Evolutionary conservation across 345 rosid genomes (phyloP).

Genomic region (Camelina laxa): DNA sequence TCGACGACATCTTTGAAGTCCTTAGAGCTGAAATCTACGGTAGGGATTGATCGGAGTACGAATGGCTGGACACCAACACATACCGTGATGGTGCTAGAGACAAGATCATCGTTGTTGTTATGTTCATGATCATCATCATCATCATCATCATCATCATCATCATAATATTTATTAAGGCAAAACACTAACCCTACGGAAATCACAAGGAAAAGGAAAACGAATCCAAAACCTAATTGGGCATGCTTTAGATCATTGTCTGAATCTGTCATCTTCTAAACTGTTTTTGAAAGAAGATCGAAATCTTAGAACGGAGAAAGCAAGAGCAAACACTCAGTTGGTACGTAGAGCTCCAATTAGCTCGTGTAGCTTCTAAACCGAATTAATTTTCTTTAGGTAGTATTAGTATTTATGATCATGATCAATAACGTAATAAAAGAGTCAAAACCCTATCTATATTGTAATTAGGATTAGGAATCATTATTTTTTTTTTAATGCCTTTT

Average conservation of each 20-base stretch:
- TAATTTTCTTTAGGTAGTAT: neutral
- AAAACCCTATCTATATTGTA: neutral
- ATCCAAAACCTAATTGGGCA: neutral
- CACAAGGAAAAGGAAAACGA: neutral
- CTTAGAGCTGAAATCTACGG: constrained; percentile 47
- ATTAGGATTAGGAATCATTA: neutral
- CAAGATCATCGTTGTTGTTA: constrained; percentile 1
- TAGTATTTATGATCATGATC: neutral
- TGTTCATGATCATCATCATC: neutral
- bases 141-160: neutral
- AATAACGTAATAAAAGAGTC: neutral
- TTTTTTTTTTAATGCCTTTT: too few relatives aligned
- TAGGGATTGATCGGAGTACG: constrained; percentile 57
- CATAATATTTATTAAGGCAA: neutral
- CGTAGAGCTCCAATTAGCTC: neutral
- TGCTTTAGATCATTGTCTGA: neutral
- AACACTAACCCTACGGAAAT: neutral
- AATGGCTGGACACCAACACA: constrained; percentile 51
- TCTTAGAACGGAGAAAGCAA: neutral
- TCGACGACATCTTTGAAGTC: constrained; percentile 57
- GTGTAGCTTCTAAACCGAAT: neutral
- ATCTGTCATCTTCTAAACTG: constrained; percentile 2
- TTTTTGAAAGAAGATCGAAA: neutral
- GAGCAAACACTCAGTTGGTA: neutral
- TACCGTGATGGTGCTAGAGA: neutral